These are phyloP conservation scores for Isabelozyma heimii DNA, from an alignment of 805 yeast genomes.

Conservation along the genomic window DNA sequence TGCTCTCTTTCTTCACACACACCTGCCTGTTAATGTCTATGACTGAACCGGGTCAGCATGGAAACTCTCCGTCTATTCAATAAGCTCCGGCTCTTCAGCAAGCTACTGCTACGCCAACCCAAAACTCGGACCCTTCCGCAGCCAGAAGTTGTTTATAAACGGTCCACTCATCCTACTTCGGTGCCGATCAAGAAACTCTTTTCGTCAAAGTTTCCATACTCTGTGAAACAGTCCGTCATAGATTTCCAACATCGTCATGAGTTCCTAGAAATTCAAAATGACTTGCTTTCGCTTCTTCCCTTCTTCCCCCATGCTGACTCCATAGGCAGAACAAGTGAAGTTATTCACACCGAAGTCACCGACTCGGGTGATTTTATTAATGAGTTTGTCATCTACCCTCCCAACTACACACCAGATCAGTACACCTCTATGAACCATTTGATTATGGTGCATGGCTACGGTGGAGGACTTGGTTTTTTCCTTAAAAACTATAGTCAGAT, in stretches of 20 bases:
- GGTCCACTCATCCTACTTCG: constrained; percentile 68
- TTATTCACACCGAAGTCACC: constrained; percentile 27
- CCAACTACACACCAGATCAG: constrained; percentile 13
- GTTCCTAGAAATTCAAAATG: constrained; percentile 45
- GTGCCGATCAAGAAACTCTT: constrained; percentile 57
- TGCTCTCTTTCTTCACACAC: neutral
- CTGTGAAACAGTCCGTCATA: constrained; percentile 47
- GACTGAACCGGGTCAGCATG: neutral
- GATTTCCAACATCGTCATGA: constrained; percentile 45
- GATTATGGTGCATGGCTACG: constrained; percentile 46
- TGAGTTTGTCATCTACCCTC: constrained; percentile 40
- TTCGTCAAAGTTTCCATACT: constrained; percentile 56
- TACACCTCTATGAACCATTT: constrained; percentile 28
- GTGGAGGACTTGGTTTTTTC: constrained; percentile 43
- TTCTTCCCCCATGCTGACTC: constrained; percentile 39
- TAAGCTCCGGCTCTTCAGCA: neutral
- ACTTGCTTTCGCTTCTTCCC: constrained; percentile 44
- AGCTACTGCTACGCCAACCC: neutral
- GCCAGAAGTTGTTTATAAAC: constrained; percentile 26
- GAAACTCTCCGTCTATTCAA: neutral
- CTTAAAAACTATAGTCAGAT: constrained; percentile 37
- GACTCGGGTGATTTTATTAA: constrained; percentile 29
- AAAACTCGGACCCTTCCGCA: neutral
- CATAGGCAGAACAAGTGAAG: constrained; percentile 26
- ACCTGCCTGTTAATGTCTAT: neutral